A percentile compares a stretch with the other conserved stretches of the same genome.
phyloP scores from a whole-genome alignment of 2,329 filamentous ascomycete species.

The Pseudocercospora macadamiae region DNA sequence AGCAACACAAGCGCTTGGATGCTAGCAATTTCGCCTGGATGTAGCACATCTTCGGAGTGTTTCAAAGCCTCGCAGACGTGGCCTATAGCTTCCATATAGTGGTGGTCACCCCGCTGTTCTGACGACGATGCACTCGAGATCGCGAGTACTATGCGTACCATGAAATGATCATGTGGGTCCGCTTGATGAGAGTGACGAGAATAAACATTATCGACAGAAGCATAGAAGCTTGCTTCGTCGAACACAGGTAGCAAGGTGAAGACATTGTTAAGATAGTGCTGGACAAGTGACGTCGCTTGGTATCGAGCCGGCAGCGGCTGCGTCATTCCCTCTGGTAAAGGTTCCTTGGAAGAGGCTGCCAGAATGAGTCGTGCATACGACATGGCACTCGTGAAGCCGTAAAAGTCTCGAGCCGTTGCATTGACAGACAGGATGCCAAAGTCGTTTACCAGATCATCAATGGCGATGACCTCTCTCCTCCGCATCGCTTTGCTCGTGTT shows the following conservation, averaged over 20 bases:
- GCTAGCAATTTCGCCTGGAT: conserved; percentile 80
- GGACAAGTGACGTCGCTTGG: conserved; percentile 68
- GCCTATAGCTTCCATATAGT: conserved; percentile 62
- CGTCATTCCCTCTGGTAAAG: conserved; percentile 63
- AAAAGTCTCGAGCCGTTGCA: conserved; percentile 91
- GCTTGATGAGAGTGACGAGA: conserved; percentile 66
- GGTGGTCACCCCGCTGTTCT: conserved; percentile 64
- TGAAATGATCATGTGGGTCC: conserved; percentile 74
- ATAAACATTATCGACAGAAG: conserved; percentile 80
- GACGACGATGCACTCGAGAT: conserved; percentile 78
- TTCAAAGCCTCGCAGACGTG: conserved; percentile 69
- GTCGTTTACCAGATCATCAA: conserved; percentile 89
- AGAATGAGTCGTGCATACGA: conserved; percentile 88
- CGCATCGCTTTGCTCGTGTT: conserved; percentile 46
- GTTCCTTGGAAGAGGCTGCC: conserved; percentile 76
- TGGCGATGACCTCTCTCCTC: conserved; percentile 75
- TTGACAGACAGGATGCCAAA: conserved; percentile 96
- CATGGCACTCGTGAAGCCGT: conserved; percentile 83
- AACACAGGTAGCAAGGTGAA: conserved; percentile 82
- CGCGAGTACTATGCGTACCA: conserved; percentile 85
- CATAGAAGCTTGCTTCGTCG: conserved; percentile 75
- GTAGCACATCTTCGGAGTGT: conserved; percentile 79
- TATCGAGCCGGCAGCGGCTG: conserved; percentile 72
- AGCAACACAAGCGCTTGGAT: conserved; percentile 86
- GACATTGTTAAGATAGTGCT: conserved; percentile 83